Percentiles rank a stretch among this genome's conserved stretches.
These are phyloP conservation scores for Erodium maritimum DNA, from an alignment of 345 rosid genomes.

Conservation along the genomic window DNA sequence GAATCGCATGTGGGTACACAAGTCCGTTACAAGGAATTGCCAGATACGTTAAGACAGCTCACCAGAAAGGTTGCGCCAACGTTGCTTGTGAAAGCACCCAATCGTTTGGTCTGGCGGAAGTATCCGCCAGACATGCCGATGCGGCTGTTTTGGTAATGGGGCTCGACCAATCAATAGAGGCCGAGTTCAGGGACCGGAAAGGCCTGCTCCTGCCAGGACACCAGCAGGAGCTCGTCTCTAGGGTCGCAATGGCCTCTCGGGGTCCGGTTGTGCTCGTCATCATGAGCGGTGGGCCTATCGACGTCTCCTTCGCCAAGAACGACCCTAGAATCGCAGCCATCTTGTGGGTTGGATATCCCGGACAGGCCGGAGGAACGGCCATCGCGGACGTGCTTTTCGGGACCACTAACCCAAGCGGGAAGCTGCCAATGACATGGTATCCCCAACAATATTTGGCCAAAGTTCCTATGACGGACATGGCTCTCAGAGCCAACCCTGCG, in stretches of 20 bases:
- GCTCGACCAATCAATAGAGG: conserved; percentile 77
- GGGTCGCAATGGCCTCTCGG: conserved; percentile 62
- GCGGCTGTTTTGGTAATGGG: conserved; percentile 80
- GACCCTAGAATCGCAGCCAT: conserved; percentile 59
- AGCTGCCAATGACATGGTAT: conserved; percentile 90
- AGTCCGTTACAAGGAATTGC: conserved; percentile 61
- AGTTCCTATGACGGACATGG: conserved; percentile 86
- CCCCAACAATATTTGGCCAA: conserved; percentile 60
- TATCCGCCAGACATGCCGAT: conserved; percentile 53
- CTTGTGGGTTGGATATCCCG: conserved; percentile 96
- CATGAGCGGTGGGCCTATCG: conserved; percentile 81
- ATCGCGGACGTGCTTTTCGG: conserved; percentile 80
- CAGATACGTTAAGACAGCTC: conserved; percentile 39
- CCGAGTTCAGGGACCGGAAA: conserved; percentile 55
- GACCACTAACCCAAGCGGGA: conserved; percentile 82
- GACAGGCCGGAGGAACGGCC: conserved; percentile 92
- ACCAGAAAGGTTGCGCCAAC: conserved; percentile 49
- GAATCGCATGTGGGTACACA: conserved; percentile 60
- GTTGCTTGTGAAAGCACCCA: conserved; percentile 41
- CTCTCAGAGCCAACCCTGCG: conserved; percentile 44
- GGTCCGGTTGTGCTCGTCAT: conserved; percentile 66
- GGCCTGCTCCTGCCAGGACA: conserved; percentile 59
- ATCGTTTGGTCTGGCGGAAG: conserved; percentile 38
- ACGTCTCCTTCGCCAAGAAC: conserved; percentile 68
- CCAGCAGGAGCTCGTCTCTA: conserved; percentile 67